Evolutionary conservation across 345 rosid species (phyloP).

Genomic region (Abelmoschus esculentus): DNA sequence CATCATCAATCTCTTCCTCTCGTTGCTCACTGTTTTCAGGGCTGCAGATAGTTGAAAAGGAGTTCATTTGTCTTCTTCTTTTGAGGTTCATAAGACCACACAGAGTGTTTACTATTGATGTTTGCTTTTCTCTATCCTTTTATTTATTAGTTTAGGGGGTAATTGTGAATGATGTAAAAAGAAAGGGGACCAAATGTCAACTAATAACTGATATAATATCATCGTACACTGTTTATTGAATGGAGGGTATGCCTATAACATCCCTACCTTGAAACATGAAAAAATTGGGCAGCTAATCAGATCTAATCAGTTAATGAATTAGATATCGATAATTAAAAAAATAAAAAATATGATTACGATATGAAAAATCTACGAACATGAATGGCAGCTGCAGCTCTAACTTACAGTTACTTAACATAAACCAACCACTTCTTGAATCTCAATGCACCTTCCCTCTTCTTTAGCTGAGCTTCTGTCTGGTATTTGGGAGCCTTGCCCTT

Average conservation of each 20-base stretch:
- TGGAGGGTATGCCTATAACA: not conserved
- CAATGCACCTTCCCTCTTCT: slow-evolving; percentile 69
- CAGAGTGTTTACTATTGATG: not conserved
- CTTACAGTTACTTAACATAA: slow-evolving; percentile 23
- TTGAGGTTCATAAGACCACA: not conserved
- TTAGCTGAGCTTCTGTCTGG: slow-evolving; percentile 77
- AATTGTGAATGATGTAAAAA: not conserved
- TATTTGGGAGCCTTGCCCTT: slow-evolving; percentile 87
- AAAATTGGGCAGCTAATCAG: no score
- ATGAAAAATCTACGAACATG: no score
- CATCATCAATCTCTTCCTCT: slow-evolving; percentile 52
- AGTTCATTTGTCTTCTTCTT: not conserved
- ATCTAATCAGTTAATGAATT: no score
- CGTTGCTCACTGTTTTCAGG: slow-evolving; percentile 46
- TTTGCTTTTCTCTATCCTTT: not conserved
- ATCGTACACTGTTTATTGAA: not conserved
- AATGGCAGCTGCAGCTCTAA: not conserved
- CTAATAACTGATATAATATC: no score
- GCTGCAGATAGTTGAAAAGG: slow-evolving; percentile 30
- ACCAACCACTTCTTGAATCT: slow-evolving; percentile 73
- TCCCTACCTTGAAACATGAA: no score
- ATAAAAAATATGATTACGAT: no score
- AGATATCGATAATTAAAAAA: no score
- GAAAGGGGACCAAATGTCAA: not conserved
- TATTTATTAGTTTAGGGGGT: not conserved